Evolutionary conservation across 345 rosid species (phyloP).

Genomic region (Citrus reticulata): DNA sequence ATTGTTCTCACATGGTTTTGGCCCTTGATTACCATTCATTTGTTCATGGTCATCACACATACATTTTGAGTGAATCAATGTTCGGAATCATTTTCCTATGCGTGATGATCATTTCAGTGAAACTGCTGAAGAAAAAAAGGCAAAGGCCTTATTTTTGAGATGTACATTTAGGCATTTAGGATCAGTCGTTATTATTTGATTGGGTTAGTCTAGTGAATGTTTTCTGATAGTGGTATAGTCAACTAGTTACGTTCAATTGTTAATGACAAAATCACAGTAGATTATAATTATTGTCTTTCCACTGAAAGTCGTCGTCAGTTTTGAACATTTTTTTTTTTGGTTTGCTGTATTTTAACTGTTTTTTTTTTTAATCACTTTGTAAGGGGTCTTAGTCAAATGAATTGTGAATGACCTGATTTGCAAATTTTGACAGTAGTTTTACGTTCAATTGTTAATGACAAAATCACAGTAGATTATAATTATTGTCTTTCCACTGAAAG

Average conservation of each 20-base stretch:
- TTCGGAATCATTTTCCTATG: not conserved
- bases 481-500: not conserved
- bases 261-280: not conserved
- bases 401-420: not conserved
- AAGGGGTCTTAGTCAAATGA: not conserved
- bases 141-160: not conserved
- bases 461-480: not conserved
- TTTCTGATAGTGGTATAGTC: not conserved
- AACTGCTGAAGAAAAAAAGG: not conserved
- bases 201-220: not conserved
- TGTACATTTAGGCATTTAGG: not conserved
- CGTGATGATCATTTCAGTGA: not conserved
- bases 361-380: not conserved
- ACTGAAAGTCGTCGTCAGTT: not conserved
- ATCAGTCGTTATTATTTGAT: not conserved
- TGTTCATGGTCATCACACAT: conserved; percentile 1
- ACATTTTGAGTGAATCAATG: not conserved
- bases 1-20: conserved; percentile 26
- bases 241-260: not conserved
- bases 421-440: not conserved
- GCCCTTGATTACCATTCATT: conserved; percentile 12
- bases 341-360: not conserved
- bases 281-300: not conserved
- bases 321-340: not conserved
- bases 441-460: not conserved